A percentile compares a stretch with the other conserved stretches of the same genome.
Conservation (phyloP, 768 basidiomycete genomes). For the Roridomyces roridus region DNA sequence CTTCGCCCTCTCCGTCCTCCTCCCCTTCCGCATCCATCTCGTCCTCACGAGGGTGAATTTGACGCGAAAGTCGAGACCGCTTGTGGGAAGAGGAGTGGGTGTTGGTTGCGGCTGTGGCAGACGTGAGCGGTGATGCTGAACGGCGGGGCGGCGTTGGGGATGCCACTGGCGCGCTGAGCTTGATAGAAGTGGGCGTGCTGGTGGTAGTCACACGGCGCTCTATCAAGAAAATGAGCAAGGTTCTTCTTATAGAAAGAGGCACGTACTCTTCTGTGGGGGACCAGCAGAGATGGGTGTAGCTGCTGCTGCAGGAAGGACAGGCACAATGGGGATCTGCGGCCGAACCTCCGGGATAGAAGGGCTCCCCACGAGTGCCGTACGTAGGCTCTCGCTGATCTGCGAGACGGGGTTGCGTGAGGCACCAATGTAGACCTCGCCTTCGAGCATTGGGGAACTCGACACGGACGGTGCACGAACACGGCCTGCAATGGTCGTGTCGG, state of each 20-base stretch:
- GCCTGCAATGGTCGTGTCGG: slow-evolving; percentile 32
- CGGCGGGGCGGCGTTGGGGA: slow-evolving; percentile 43
- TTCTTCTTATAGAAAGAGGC: too few species aligned
- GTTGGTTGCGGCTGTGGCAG: slow-evolving; percentile 33
- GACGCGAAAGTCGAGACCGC: slow-evolving; percentile 54
- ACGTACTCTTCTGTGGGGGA: slow-evolving; percentile 50
- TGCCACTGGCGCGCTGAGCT: slow-evolving; percentile 42
- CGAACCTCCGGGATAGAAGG: slow-evolving; percentile 36
- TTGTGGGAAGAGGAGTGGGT: slow-evolving; percentile 35
- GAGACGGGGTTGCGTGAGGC: slow-evolving; percentile 36
- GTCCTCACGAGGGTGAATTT: slow-evolving; percentile 44
- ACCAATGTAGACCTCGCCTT: slow-evolving; percentile 11
- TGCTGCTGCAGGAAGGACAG: slow-evolving; percentile 29
- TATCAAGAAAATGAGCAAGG: slow-evolving; percentile 24
- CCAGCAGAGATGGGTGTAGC: slow-evolving; percentile 25
- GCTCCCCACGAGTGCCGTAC: slow-evolving; percentile 44
- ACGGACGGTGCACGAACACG: slow-evolving; percentile 26
- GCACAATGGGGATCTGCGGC: slow-evolving; percentile 27
- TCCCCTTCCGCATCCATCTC: slow-evolving; percentile 46
- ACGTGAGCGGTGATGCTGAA: slow-evolving; percentile 51
- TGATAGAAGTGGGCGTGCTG: slow-evolving; percentile 46
- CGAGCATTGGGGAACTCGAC: slow-evolving; percentile 4
- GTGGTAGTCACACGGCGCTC: slow-evolving; percentile 47
- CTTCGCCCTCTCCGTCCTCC: slow-evolving; percentile 50
- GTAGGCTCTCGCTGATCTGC: slow-evolving; percentile 50